These are phyloP conservation scores for Phytopythium cucurbitacearum DNA, from an alignment of 352 stramenopile genomes.

Conservation along the genomic window DNA sequence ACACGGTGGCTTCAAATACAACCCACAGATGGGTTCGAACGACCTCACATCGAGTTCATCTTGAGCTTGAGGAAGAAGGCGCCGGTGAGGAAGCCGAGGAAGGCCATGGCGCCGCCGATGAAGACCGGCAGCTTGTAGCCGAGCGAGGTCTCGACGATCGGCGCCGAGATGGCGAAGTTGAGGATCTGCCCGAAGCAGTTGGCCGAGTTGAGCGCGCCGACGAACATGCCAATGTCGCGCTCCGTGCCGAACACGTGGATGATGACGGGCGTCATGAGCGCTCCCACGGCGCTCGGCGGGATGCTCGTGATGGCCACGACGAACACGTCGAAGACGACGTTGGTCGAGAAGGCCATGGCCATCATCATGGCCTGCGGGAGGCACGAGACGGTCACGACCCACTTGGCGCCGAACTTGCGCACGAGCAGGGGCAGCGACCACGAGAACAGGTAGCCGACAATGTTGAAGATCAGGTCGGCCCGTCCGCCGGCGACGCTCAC, in stretches of 20 bases:
- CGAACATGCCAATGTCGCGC: slow-evolving; percentile 51
- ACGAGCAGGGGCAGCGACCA: slow-evolving; percentile 38
- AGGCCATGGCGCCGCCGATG: slow-evolving; percentile 2
- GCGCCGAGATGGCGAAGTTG: slow-evolving; percentile 54
- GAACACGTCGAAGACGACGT: slow-evolving; percentile 30
- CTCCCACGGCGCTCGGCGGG: slow-evolving; percentile 43
- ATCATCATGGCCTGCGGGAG: slow-evolving; percentile 53
- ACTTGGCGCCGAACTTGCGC: slow-evolving; percentile 37
- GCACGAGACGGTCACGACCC: slow-evolving; percentile 24
- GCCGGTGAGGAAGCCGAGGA: slow-evolving; percentile 40
- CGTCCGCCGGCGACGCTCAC: slow-evolving; percentile 35
- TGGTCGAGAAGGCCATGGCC: slow-evolving; percentile 38
- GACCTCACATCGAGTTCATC: slow-evolving; percentile 27
- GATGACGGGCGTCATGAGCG: slow-evolving; percentile 52
- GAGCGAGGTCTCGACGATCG: slow-evolving; percentile 48
- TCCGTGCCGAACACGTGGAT: slow-evolving; percentile 50
- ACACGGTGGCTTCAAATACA: no score
- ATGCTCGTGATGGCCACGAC: slow-evolving; percentile 41
- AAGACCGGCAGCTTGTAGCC: slow-evolving; percentile 62
- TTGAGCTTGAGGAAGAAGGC: slow-evolving; percentile 39
- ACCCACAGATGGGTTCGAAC: neutral
- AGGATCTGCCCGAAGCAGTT: slow-evolving; percentile 62
- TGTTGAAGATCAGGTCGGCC: slow-evolving; percentile 39
- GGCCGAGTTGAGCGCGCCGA: slow-evolving; percentile 66
- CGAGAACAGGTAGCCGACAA: slow-evolving; percentile 40